These are phyloP conservation scores for Scheffersomyces stambukii DNA, from an alignment of 1,139 yeast genomes.

Conservation along the genomic window DNA sequence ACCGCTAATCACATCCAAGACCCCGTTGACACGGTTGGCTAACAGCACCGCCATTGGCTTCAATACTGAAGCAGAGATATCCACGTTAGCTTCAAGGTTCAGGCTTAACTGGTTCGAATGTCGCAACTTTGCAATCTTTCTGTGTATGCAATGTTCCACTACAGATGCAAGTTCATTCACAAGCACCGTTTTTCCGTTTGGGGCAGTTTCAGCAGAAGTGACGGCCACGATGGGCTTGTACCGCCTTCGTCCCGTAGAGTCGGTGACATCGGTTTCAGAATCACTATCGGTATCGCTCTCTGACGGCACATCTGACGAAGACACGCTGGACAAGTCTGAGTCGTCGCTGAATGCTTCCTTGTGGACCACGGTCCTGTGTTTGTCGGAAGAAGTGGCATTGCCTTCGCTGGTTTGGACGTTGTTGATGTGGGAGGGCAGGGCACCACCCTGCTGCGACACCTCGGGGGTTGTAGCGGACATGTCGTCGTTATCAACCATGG, in stretches of 20 bases:
- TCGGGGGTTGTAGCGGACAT: too few species aligned
- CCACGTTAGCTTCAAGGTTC: conserved; percentile 5
- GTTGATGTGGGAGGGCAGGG: too few species aligned
- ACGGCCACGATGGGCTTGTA: conserved; percentile 7
- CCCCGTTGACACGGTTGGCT: conserved; percentile 16
- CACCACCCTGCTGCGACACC: too few species aligned
- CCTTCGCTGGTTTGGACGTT: too few species aligned
- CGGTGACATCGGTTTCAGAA: too few species aligned
- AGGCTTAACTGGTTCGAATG: conserved; percentile 5
- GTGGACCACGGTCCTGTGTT: too few species aligned
- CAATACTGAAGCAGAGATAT: conserved; percentile 1
- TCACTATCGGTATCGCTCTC: too few species aligned
- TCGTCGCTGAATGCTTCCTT: too few species aligned
- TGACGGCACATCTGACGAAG: too few species aligned
- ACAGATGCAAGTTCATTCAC: conserved; percentile 36
- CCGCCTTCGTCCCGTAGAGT: not conserved
- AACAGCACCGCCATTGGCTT: conserved; percentile 17
- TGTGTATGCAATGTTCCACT: conserved; percentile 27
- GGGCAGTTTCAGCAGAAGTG: conserved; percentile 9
- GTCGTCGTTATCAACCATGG: too few species aligned
- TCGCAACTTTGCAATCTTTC: conserved; percentile 12
- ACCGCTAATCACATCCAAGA: conserved; percentile 3
- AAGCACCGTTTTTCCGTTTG: conserved; percentile 31
- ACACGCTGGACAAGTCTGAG: too few species aligned
- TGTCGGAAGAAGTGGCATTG: too few species aligned